A percentile compares a stretch with the other conserved stretches of the same genome.
phyloP scores from a whole-genome alignment of 2,329 filamentous ascomycete species.

The Colletotrichum tanaceti region DNA sequence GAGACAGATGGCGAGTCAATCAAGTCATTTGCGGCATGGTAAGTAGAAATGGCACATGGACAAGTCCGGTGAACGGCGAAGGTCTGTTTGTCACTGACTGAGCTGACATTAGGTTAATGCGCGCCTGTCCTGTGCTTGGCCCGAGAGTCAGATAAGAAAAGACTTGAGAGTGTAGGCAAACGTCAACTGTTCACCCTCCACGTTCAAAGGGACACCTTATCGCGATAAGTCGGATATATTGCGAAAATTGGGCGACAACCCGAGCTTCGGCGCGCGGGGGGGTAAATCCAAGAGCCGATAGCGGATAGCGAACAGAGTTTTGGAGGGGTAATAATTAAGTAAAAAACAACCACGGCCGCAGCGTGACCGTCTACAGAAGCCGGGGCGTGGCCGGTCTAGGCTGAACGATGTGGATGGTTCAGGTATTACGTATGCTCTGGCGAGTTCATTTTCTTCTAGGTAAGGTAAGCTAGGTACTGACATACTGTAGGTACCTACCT shows the following conservation, averaged over 20 bases:
- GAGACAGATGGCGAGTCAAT: constrained; percentile 39
- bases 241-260: constrained; percentile 5
- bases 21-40: constrained; percentile 30
- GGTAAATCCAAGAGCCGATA: constrained; percentile 44
- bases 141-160: constrained; percentile 25
- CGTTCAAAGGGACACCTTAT: constrained; percentile 14
- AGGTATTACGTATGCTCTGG: background rate
- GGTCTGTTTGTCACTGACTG: constrained; percentile 13
- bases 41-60: constrained; percentile 14
- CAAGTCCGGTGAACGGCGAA: constrained; percentile 22
- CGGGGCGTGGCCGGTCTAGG: constrained; percentile 31
- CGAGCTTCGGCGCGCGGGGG: constrained; percentile 18
- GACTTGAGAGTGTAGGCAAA: constrained; percentile 33
- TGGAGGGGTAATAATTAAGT: constrained; percentile 43
- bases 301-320: constrained; percentile 33
- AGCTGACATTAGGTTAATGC: constrained; percentile 33
- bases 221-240: constrained; percentile 14
- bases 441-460: too few relatives aligned
- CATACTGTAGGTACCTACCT: too few relatives aligned
- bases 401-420: background rate
- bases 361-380: constrained; percentile 30
- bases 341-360: constrained; percentile 33
- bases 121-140: constrained; percentile 8
- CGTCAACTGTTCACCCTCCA: constrained; percentile 15
- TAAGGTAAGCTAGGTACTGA: too few relatives aligned